Percentiles rank a stretch among this genome's conserved stretches.
phyloP scores from a whole-genome alignment of 768 basidiomycete species.

The Rhodotorula paludigena region DNA sequence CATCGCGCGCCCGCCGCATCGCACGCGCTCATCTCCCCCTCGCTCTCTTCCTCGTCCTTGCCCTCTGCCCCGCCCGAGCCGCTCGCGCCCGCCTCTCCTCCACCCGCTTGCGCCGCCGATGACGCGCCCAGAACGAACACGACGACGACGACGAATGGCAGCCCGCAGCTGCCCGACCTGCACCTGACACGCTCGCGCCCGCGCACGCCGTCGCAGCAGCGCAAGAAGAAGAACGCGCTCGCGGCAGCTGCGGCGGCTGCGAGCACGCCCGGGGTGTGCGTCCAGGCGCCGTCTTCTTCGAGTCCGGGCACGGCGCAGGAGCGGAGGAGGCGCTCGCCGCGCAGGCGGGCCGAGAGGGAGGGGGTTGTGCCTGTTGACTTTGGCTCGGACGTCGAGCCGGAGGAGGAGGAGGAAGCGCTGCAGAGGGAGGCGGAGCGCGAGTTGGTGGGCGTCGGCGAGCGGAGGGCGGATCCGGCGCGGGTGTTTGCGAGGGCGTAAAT shows the following conservation, averaged over 20 bases:
- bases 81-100: not conserved
- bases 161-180: no score
- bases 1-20: no score
- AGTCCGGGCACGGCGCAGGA: no score
- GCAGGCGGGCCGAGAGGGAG: not conserved
- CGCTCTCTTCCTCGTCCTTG: not conserved
- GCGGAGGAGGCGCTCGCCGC: no score
- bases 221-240: no score
- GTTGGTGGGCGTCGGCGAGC: not conserved
- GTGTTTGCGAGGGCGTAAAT: conserved; percentile 8
- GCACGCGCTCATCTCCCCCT: not conserved
- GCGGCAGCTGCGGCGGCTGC: no score
- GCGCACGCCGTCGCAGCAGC: no score
- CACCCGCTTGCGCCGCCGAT: not conserved
- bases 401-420: not conserved
- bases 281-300: no score
- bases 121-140: not conserved
- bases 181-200: no score
- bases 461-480: not conserved
- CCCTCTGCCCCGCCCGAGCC: not conserved
- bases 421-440: not conserved
- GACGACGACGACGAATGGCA: no score
- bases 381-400: not conserved
- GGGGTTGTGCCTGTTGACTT: not conserved
- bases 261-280: no score